A percentile compares a stretch with the other conserved stretches of the same genome.
Evolutionary conservation across 148 eudicot genomes (phyloP).

Genomic region (Bassia scoparia): DNA sequence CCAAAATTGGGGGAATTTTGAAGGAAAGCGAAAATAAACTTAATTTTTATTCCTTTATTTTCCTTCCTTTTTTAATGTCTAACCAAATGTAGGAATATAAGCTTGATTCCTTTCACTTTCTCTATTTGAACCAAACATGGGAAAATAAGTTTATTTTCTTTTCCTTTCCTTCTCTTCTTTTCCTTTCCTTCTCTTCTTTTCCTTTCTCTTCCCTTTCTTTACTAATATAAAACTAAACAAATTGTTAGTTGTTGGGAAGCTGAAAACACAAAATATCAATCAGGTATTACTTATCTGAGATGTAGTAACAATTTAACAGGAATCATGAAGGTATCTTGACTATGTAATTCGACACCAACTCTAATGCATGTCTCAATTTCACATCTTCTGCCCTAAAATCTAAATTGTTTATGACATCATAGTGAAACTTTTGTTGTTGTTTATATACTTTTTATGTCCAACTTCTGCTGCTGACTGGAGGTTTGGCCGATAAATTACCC

Average conservation of each 20-base stretch:
- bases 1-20: too few species aligned
- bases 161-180: too few species aligned
- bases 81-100: too few species aligned
- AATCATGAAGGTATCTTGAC: background rate
- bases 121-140: too few species aligned
- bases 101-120: too few species aligned
- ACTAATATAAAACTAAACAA: too few species aligned
- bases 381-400: background rate
- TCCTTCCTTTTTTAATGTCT: too few species aligned
- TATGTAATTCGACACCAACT: background rate
- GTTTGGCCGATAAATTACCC: background rate
- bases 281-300: conserved; percentile 48
- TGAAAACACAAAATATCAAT: conserved; percentile 85
- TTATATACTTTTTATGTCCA: background rate
- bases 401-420: background rate
- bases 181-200: too few species aligned
- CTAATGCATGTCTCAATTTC: background rate
- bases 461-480: background rate
- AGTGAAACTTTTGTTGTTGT: background rate
- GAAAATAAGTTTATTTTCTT: too few species aligned
- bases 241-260: conserved; percentile 96
- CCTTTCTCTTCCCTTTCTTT: too few species aligned
- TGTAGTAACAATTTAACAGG: conserved; percentile 6
- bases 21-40: too few species aligned
- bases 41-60: too few species aligned